Percentiles rank a stretch among this genome's conserved stretches.
Evolutionary conservation across 768 basidiomycete genomes (phyloP).

Genomic region (Mycena chlorophos): DNA sequence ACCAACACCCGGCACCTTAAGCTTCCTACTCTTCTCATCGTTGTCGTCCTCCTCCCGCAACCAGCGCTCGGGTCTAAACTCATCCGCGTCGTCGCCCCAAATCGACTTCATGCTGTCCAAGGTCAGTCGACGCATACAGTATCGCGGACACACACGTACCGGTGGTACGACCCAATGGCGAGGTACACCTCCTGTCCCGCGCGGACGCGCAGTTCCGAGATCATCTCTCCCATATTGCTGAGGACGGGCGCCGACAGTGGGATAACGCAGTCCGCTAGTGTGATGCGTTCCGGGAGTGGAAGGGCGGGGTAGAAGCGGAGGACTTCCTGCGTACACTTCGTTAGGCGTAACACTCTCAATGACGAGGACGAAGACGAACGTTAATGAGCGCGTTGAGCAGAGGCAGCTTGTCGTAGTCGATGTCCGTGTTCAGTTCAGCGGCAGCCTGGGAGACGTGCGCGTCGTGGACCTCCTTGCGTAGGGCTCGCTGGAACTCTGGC

Average conservation of each 20-base stretch:
- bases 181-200: not conserved
- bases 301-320: constrained; percentile 1
- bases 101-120: not conserved
- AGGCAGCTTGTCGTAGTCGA: not conserved
- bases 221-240: not conserved
- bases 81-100: not conserved
- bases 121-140: not conserved
- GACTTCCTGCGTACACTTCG: not conserved
- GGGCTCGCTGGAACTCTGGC: not conserved
- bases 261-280: not conserved
- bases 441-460: not conserved
- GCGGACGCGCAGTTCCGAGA: not conserved
- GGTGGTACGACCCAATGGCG: not conserved
- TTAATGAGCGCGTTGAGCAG: not conserved
- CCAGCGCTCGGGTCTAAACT: not conserved
- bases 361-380: not conserved
- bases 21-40: not conserved
- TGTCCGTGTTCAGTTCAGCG: not conserved
- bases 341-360: not conserved
- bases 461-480: not conserved
- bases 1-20: not conserved
- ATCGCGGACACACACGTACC: not conserved
- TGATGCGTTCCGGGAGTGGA: not conserved
- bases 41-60: not conserved
- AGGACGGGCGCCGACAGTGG: not conserved